These are phyloP conservation scores for Parathielavia appendiculata DNA, from an alignment of 495 filamentous ascomycete species.

Conservation along the genomic window DNA sequence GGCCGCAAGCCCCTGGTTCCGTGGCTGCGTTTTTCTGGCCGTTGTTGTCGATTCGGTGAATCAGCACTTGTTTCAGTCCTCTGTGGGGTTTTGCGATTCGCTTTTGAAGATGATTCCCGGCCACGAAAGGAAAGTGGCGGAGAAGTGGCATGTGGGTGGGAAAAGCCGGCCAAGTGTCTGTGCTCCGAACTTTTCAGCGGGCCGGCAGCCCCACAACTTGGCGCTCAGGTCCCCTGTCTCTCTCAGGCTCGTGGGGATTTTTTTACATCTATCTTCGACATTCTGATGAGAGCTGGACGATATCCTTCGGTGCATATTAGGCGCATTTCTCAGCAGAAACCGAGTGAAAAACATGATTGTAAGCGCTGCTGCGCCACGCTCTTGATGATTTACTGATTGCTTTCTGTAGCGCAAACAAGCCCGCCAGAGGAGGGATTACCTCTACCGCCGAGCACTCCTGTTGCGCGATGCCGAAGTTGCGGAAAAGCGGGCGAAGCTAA, in stretches of 20 bases:
- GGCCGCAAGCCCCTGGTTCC: not conserved
- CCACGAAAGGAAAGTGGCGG: too few relatives aligned
- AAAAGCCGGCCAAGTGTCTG: conserved; percentile 10
- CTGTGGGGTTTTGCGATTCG: not conserved
- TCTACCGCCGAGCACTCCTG: conserved; percentile 65
- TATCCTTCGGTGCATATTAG: not conserved
- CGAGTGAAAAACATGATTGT: conserved; percentile 11
- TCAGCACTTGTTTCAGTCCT: not conserved
- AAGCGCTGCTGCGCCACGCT: not conserved
- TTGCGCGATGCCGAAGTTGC: conserved; percentile 89
- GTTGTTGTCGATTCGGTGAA: not conserved
- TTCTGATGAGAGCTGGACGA: not conserved
- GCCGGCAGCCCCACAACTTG: not conserved
- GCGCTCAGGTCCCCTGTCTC: conserved; percentile 6
- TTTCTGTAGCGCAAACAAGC: conserved; percentile 59
- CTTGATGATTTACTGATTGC: not conserved
- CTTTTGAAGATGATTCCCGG: not conserved
- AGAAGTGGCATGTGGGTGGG: conserved; percentile 9
- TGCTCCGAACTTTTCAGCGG: conserved; percentile 15
- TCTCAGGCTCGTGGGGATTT: conserved; percentile 19
- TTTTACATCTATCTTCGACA: conserved; percentile 3
- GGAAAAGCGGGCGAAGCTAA: conserved; percentile 81
- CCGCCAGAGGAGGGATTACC: conserved; percentile 86
- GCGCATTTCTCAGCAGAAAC: not conserved
- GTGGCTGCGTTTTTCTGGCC: not conserved